These are phyloP conservation scores for Strigomonas oncopelti DNA, from an alignment of 208 protist species.

Conservation along the genomic window DNA sequence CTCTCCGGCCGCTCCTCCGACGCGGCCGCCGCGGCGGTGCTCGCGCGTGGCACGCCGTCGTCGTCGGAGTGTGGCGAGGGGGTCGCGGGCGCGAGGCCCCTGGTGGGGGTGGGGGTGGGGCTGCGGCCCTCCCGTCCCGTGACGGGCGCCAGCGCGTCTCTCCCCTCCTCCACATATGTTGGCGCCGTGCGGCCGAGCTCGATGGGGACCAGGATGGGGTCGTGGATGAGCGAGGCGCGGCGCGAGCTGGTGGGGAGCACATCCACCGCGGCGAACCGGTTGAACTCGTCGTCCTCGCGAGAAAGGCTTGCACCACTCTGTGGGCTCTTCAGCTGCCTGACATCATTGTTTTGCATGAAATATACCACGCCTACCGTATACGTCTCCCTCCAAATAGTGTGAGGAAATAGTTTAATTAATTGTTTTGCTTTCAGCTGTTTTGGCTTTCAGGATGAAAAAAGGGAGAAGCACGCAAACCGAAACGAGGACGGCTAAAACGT, in stretches of 20 bases:
- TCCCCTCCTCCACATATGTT: background rate
- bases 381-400: too few species aligned
- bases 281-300: slow-evolving; percentile 6
- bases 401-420: background rate
- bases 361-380: too few species aligned
- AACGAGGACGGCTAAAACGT: background rate
- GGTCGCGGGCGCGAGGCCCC: background rate
- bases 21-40: background rate
- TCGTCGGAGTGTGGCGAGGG: background rate
- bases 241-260: background rate
- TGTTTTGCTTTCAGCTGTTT: background rate
- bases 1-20: background rate
- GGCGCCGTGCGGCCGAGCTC: background rate
- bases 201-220: background rate
- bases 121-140: background rate
- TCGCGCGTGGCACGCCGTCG: background rate
- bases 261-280: background rate
- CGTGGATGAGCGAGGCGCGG: background rate
- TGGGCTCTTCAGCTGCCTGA: background rate
- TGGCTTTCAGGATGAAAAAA: slow-evolving; percentile 11
- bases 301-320: background rate
- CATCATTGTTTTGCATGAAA: background rate
- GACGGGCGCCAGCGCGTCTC: background rate
- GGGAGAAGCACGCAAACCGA: background rate
- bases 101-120: background rate